phyloP scores from a whole-genome alignment of 345 rosid genomes.

The Populus alba region DNA sequence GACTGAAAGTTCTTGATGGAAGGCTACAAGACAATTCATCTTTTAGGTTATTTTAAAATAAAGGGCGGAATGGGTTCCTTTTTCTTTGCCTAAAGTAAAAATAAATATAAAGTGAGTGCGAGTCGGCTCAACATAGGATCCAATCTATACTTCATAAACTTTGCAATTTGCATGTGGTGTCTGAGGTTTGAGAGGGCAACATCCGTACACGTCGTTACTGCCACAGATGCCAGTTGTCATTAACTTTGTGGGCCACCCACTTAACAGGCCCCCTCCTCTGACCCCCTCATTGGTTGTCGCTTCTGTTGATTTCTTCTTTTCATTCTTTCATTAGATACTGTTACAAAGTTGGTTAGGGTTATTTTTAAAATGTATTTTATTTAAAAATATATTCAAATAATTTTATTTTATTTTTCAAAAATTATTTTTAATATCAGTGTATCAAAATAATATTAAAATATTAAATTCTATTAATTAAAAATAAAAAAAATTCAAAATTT shows the following conservation, averaged over 20 bases:
- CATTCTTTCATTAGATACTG: neutral
- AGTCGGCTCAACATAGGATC: neutral
- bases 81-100: neutral
- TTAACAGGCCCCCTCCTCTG: neutral
- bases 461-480: too few relatives aligned
- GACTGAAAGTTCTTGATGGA: too few relatives aligned
- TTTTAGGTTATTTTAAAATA: neutral
- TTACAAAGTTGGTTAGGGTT: too few relatives aligned
- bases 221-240: neutral
- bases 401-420: too few relatives aligned
- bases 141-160: neutral
- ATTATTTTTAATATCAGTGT: too few relatives aligned
- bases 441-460: too few relatives aligned
- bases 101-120: neutral
- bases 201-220: conserved; percentile 24
- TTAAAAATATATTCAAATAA: too few relatives aligned
- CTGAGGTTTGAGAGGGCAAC: conserved; percentile 16
- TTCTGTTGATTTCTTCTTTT: neutral
- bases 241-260: neutral
- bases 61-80: neutral
- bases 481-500: too few relatives aligned
- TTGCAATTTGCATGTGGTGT: conserved; percentile 9
- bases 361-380: too few relatives aligned
- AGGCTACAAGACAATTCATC: too few relatives aligned
- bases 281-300: neutral